A percentile compares a stretch with the other conserved stretches of the same genome.
Evolutionary conservation across 2,329 filamentous ascomycete species (phyloP).

Genomic region (Aspergillus proliferans): DNA sequence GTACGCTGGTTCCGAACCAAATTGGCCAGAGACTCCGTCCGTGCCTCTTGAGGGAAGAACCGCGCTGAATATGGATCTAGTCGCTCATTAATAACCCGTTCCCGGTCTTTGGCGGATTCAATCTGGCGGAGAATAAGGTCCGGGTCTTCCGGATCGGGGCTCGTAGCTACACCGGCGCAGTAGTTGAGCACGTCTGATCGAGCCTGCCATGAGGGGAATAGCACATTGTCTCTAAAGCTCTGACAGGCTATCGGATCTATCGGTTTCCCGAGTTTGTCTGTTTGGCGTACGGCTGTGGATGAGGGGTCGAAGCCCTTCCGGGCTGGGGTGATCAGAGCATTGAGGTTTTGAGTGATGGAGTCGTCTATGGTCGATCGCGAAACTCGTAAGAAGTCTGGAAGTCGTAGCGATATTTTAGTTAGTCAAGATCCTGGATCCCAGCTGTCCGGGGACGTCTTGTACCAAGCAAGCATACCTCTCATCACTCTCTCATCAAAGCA

Average conservation of each 20-base stretch:
- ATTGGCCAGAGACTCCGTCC: slow-evolving; percentile 72
- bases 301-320: slow-evolving; percentile 67
- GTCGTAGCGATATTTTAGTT: neutral
- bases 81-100: slow-evolving; percentile 75
- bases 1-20: slow-evolving; percentile 63
- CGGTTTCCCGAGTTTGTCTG: slow-evolving; percentile 42
- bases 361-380: slow-evolving; percentile 85
- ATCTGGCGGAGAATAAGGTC: slow-evolving; percentile 63
- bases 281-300: slow-evolving; percentile 62
- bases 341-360: slow-evolving; percentile 86
- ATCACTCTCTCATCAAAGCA: slow-evolving; percentile 67
- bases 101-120: slow-evolving; percentile 63
- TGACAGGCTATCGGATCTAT: slow-evolving; percentile 61
- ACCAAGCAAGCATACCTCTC: slow-evolving; percentile 49
- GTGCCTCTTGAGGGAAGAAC: slow-evolving; percentile 68
- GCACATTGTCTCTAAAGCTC: slow-evolving; percentile 65
- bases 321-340: slow-evolving; percentile 75
- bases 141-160: slow-evolving; percentile 80
- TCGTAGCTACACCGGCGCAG: slow-evolving; percentile 80
- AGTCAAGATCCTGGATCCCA: neutral
- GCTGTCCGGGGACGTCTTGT: neutral
- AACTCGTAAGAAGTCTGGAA: slow-evolving; percentile 77
- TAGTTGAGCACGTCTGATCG: slow-evolving; percentile 80
- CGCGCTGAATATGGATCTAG: slow-evolving; percentile 85
- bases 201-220: slow-evolving; percentile 85